phyloP scores from a whole-genome alignment of 495 filamentous ascomycete species.

The Hypoxylon crocopeplum region DNA sequence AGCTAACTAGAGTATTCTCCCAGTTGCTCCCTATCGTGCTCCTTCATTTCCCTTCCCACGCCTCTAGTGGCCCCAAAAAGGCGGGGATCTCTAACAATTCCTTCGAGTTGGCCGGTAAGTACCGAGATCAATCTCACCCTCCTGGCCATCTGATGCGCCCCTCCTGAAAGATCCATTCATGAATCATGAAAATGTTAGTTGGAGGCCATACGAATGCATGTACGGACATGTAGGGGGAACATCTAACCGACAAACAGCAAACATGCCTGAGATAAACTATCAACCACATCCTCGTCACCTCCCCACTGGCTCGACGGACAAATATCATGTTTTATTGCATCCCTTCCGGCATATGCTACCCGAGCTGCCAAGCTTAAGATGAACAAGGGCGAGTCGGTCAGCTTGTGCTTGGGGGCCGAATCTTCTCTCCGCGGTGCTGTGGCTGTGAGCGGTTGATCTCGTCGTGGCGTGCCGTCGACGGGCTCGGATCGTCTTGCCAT shows the following conservation, averaged over 20 bases:
- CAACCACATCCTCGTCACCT: constrained; percentile 7
- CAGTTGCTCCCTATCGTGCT: constrained; percentile 4
- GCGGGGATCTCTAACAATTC: background rate
- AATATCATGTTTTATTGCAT: constrained; percentile 6
- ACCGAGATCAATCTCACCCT: constrained; percentile 26
- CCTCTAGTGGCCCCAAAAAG: constrained; percentile 10
- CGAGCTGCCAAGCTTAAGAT: background rate
- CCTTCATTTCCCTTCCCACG: constrained; percentile 18
- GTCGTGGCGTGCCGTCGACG: background rate
- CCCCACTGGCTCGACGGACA: background rate
- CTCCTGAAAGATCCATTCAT: background rate
- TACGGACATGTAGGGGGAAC: no score
- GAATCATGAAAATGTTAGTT: no score
- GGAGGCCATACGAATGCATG: no score
- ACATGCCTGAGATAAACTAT: constrained; percentile 1
- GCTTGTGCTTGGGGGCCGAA: constrained; percentile 18
- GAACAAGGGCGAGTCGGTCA: constrained; percentile 18
- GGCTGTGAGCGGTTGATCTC: constrained; percentile 4
- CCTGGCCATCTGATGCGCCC: no score
- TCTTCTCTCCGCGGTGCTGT: constrained; percentile 13
- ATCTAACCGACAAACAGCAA: no score
- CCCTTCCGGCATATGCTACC: background rate
- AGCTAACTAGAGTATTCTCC: constrained; percentile 14
- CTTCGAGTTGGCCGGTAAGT: constrained; percentile 16
- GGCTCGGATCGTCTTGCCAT: constrained; percentile 31